Base-by-base conservation (phyloP, 257 asterid species). In the Nicotiana knightiana region DNA sequence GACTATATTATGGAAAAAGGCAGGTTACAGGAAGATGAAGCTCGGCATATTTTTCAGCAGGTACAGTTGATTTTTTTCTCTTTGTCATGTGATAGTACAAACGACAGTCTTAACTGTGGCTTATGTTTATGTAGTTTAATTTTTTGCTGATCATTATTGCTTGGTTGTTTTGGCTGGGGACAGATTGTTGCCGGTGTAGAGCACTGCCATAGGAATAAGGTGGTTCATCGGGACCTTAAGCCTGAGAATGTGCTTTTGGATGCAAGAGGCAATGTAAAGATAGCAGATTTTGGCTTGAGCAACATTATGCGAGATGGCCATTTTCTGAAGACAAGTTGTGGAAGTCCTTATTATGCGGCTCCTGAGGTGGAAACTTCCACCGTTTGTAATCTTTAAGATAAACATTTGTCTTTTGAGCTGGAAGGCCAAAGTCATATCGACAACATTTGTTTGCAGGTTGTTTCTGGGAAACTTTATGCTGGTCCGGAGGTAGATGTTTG, bases 341-440 rank as follows among this genome's bases (percentile, higher is more conserved):
- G 99, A 67, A 96, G 98, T 91, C 99, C 98, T 46, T 93, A 96
- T 75, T 96, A 96, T 81, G 99, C 99, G 83, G 98, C 99, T 76
- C 99, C 99, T 3, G 99, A 96, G 98, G 99, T 95, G 85, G 80
- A 54, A 81, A 83, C 79, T 28, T 4, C 24, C 58, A 68, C 33
- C 73, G 33, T 48, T 39, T 67, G 17, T 79, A 26, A 79, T 77
- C 15, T 77, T 67, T 76, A 39, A 81, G 79, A 81, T 28, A 55
- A 76, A 76, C 65, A 16, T 81, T 21, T 61, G 43, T 70, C 46
- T 8, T 9, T 59, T 55, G 18, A 37, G 17, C 70, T 79, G 53
- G 51, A 67, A 6, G 17, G 58, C 81, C 66, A 75, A 83, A 80
- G 61, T 33, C 76, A 67, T 73, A 67, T 53, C 30, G 24, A 67